Evolutionary conservation across 495 filamentous ascomycete species (phyloP).

Genomic region (Talaromyces trachyspermus): DNA sequence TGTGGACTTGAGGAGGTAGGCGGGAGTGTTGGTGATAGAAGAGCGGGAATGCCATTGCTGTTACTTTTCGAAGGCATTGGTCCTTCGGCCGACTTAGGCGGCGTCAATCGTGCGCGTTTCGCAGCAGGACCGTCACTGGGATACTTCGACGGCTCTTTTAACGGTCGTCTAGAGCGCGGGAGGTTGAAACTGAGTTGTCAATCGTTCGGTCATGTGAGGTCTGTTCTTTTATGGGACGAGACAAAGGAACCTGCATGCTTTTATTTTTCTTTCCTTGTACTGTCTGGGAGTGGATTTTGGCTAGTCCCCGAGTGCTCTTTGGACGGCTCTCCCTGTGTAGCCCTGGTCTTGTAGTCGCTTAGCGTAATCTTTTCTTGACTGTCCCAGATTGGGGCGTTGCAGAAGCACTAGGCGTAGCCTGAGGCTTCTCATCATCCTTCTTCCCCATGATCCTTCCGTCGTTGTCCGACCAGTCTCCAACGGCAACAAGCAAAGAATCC

Average conservation of each 20-base stretch:
- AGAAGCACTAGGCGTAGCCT: conserved; percentile 21
- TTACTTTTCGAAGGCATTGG: conserved; percentile 14
- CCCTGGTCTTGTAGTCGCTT: conserved; percentile 43
- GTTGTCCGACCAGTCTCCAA: conserved; percentile 48
- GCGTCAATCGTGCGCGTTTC: conserved; percentile 27
- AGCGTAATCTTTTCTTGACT: conserved; percentile 45
- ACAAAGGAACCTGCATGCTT: conserved; percentile 12
- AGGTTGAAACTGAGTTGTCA: conserved; percentile 10
- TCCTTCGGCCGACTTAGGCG: conserved; percentile 18
- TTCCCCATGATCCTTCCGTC: conserved; percentile 41
- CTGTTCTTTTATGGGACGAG: conserved; percentile 14
- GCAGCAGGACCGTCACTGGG: conserved; percentile 18
- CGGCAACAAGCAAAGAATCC: conserved; percentile 39
- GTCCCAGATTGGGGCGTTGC: conserved; percentile 23
- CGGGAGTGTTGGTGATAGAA: conserved; percentile 37
- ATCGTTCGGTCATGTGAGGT: conserved; percentile 8
- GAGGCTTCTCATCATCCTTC: conserved; percentile 20
- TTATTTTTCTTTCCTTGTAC: conserved; percentile 18
- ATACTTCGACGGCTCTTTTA: conserved; percentile 12
- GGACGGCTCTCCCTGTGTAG: conserved; percentile 20
- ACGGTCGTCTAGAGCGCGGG: conserved; percentile 25
- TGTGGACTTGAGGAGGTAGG: conserved; percentile 25
- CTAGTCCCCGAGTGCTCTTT: background rate
- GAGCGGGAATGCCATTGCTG: conserved; percentile 25
- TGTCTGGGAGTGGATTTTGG: conserved; percentile 7